Evolutionary conservation across 306 rosid species (phyloP), one percentile per base, ranked within the genome.

Genomic region (Inga oerstediana): DNA sequence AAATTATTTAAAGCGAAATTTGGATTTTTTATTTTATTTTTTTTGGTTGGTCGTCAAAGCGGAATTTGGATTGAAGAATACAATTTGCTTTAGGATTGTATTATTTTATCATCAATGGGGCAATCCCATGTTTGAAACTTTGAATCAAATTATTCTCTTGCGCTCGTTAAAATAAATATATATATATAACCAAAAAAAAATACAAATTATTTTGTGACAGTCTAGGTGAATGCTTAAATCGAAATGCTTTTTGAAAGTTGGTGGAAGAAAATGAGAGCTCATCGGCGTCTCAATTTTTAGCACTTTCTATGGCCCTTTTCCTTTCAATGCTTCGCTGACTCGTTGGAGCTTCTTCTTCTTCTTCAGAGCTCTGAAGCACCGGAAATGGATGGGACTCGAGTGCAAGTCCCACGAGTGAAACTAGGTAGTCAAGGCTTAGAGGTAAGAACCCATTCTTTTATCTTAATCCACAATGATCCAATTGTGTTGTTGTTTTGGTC

Each of bases 351-450:
- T 12, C 39, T 4, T 32, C 56, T 70, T 20, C 56, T 69, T 20
- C 41, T 30, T 2, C 45, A 22, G 27, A 56, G 48, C 27, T 43
- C 69, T n/a, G n/a, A 15, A 68, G 67, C 11, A 51, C 59, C 70
- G 59, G 83, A 37, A 85, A 90, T 88, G 90, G 97, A 88, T 56
- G 80, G 76, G 27, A 27, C 66, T 24, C 83, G 81, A 61, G 82
- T 87, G 20, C 83, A 73, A 68, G 89, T 91, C 74, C 91, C 92
- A 74, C 84, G 67, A 84, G 91, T 94, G 69, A 93, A 93, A 80
- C 86, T 91, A 78, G 98, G 97, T 10, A 90, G 69, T 79, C 97
- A 91, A 75, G 98, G 97, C 67, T 81, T 94, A 61, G 90, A 93
- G 97, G 97, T 91, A 81, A 67, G 44, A 10, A 65, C 22, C 12